phyloP scores from a whole-genome alignment of 345 rosid species.

The Citrus trifoliata region DNA sequence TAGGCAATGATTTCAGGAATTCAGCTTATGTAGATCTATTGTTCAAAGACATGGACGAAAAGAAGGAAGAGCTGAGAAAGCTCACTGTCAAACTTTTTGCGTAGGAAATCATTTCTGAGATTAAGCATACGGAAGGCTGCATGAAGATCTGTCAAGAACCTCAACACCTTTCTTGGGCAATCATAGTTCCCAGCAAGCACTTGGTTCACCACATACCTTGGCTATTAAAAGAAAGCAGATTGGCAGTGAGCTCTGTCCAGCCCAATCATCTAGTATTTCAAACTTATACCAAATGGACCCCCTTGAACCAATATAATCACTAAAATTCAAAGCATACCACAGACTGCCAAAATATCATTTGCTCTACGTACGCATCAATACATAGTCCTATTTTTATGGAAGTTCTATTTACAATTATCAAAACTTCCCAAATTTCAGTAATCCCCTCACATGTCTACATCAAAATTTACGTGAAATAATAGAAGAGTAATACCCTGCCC shows the following conservation, averaged over 20 bases:
- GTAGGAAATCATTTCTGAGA: constrained; percentile 91
- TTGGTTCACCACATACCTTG: constrained; percentile 86
- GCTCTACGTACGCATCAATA: not conserved
- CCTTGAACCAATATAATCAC: not conserved
- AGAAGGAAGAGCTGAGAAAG: not conserved
- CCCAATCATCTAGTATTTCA: not conserved
- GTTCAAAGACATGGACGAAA: not conserved
- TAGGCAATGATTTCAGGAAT: not conserved
- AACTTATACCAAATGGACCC: not conserved
- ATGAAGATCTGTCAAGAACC: constrained; percentile 82
- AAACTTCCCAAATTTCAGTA: constrained; percentile 7
- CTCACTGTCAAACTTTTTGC: constrained; percentile 93
- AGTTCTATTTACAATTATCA: not conserved
- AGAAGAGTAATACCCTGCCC: not conserved
- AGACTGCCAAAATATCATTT: not conserved
- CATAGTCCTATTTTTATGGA: not conserved
- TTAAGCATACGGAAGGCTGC: constrained; percentile 93
- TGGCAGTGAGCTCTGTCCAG: not conserved
- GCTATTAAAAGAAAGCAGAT: constrained; percentile 38
- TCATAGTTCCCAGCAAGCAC: constrained; percentile 91
- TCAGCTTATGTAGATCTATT: not conserved
- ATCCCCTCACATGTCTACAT: not conserved
- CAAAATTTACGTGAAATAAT: not conserved
- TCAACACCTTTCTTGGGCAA: constrained; percentile 85
- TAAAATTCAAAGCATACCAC: not conserved